Evolutionary conservation across 148 eudicot species (phyloP), one percentile per base, ranked within the genome.

Genomic region (Salicornia ramosissima): DNA sequence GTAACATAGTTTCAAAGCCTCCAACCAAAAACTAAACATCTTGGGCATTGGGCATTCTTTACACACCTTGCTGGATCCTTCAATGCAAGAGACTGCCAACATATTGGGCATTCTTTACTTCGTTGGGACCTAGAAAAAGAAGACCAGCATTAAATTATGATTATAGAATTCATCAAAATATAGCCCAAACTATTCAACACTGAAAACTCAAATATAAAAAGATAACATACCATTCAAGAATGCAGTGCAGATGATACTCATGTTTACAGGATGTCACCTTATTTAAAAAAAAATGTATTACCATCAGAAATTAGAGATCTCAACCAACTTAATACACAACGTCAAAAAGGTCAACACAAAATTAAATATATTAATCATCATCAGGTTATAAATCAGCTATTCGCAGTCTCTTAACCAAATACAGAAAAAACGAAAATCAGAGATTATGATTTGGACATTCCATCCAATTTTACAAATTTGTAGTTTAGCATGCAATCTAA

Each of bases 221-320:
- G 21, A 42, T 21, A 76, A 34, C 75, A 16, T 80, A 87, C 96
- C 96, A 90, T 78, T 90, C 96, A 74, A 90, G 89, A 55, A 90
- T 87, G 52, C 96, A 90, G 57, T 90, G 96, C 56, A 90, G 83
- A 77, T 90, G 96, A 79, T 84, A 90, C 79, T 90, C 96, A 71
- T 90, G 96, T 79, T 77, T 90, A 85, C 96, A 90, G 50, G 71
- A 78, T 14, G 96, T 90, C 31, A 81, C 84, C 96, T 90, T 77
- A 68, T 1, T 8, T 59, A 10, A 47, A 58, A 33, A 22, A 45
- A 58, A 57, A 30, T 25, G 18, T 12, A 61, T 47, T 21, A 30
- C 30, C 55, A 24, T 51, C 58, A 71, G 3, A 3, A n/a, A 47
- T 71, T 24, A 42, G 13, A 13, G 34, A 47, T 59, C 29, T 49